A percentile compares a stretch with the other conserved stretches of the same genome.
These are phyloP conservation scores for Podospora tetraspora DNA, from an alignment of 495 filamentous ascomycete genomes.

Conservation along the genomic window DNA sequence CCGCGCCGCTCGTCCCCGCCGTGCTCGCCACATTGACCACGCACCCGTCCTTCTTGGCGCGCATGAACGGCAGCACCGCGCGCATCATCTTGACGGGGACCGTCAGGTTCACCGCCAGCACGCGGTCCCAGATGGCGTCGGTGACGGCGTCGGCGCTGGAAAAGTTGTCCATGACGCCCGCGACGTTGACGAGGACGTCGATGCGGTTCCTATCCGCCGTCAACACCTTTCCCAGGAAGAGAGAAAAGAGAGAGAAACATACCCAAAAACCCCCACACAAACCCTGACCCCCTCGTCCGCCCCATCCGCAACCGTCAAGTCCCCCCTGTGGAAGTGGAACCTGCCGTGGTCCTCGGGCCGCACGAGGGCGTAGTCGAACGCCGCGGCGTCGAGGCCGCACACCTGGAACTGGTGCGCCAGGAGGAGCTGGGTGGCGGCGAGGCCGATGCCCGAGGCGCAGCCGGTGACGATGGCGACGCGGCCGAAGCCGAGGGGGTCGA, in stretches of 20 bases:
- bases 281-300: slow-evolving; percentile 30
- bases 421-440: slow-evolving; percentile 34
- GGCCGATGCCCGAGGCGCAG: slow-evolving; percentile 40
- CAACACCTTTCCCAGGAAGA: background rate
- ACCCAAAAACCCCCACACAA: slow-evolving; percentile 30
- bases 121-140: slow-evolving; percentile 30
- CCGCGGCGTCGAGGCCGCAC: slow-evolving; percentile 33
- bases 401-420: slow-evolving; percentile 37
- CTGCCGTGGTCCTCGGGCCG: slow-evolving; percentile 25
- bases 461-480: slow-evolving; percentile 40
- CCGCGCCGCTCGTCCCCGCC: slow-evolving; percentile 34
- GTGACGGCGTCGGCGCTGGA: slow-evolving; percentile 29
- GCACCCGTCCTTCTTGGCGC: slow-evolving; percentile 28
- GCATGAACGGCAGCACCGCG: slow-evolving; percentile 34
- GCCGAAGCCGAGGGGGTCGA: slow-evolving; percentile 29
- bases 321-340: slow-evolving; percentile 33
- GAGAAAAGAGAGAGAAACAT: slow-evolving; percentile 9
- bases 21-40: slow-evolving; percentile 41
- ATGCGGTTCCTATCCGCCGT: slow-evolving; percentile 17
- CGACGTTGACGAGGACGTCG: slow-evolving; percentile 39
- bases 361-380: slow-evolving; percentile 28
- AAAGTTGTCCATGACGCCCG: slow-evolving; percentile 38
- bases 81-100: slow-evolving; percentile 37
- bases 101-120: slow-evolving; percentile 35
- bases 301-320: slow-evolving; percentile 25